Conservation (phyloP, 1,139 yeast species). For the Kurtzmaniella quercitrusa region DNA sequence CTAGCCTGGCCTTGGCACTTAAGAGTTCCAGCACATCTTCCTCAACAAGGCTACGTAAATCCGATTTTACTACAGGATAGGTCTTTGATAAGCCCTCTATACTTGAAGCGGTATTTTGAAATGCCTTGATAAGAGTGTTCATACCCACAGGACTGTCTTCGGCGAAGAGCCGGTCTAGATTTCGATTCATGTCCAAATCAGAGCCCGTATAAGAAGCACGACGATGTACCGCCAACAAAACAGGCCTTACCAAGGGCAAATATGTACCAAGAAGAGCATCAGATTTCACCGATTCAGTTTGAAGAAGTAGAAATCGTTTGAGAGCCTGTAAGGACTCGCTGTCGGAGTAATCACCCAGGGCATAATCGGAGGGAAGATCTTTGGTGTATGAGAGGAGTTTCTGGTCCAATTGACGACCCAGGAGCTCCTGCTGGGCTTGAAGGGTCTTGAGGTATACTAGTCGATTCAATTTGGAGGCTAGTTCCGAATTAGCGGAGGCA, state of each 20-base stretch:
- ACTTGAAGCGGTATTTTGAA: background rate
- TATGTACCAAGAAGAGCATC: background rate
- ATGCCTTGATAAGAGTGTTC: background rate
- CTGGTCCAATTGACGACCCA: background rate
- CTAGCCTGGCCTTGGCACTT: background rate
- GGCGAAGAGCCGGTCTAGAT: background rate
- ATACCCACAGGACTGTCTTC: background rate
- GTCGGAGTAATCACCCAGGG: background rate
- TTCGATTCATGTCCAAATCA: background rate
- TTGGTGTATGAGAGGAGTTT: background rate
- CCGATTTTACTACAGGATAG: background rate
- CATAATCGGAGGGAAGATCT: background rate
- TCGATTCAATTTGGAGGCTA: constrained; percentile 22
- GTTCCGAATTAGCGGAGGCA: constrained; percentile 15
- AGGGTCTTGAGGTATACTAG: constrained; percentile 24
- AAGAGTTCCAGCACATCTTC: background rate
- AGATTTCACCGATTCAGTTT: constrained; percentile 4
- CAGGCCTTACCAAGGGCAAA: constrained; percentile 13
- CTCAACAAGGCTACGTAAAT: background rate
- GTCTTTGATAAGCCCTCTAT: background rate
- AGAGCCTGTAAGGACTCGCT: background rate
- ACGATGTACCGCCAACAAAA: constrained; percentile 17
- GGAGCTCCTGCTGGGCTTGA: background rate
- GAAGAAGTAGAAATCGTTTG: constrained; percentile 1
- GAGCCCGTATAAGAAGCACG: constrained; percentile 13